phyloP scores from a whole-genome alignment of 2,329 filamentous ascomycete species.

The Corynespora cassiicola region DNA sequence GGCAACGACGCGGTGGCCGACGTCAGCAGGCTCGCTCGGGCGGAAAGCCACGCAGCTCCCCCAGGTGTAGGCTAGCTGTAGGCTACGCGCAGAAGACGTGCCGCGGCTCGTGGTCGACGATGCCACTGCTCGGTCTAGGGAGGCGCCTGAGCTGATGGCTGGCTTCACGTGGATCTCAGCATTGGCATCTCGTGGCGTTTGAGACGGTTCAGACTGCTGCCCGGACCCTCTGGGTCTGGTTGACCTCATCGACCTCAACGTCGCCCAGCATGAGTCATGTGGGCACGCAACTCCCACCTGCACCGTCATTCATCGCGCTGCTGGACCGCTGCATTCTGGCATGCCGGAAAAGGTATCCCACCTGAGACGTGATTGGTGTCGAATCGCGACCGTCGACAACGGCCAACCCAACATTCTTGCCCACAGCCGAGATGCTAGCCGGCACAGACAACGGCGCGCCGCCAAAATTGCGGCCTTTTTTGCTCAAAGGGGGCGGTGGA shows the following conservation, averaged over 20 bases:
- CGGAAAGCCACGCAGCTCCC: constrained; percentile 5
- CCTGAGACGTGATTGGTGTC: constrained; percentile 32
- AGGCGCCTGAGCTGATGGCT: too few relatives aligned
- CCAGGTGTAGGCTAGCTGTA: constrained; percentile 8
- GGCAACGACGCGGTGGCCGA: constrained; percentile 20
- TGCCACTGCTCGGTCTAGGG: too few relatives aligned
- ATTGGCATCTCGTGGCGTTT: too few relatives aligned
- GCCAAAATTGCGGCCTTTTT: constrained; percentile 17
- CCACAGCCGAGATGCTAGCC: constrained; percentile 24
- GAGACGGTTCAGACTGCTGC: too few relatives aligned
- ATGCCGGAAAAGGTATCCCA: constrained; percentile 36
- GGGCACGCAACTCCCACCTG: too few relatives aligned
- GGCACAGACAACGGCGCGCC: constrained; percentile 13
- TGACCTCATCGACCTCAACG: too few relatives aligned
- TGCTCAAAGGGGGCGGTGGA: background rate
- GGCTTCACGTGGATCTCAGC: too few relatives aligned
- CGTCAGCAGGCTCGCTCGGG: constrained; percentile 30
- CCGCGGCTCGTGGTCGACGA: constrained; percentile 23
- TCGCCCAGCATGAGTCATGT: too few relatives aligned
- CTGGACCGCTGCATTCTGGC: constrained; percentile 21
- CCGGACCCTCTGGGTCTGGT: too few relatives aligned
- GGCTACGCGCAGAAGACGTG: constrained; percentile 16
- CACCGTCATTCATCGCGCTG: too few relatives aligned
- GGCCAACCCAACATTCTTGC: constrained; percentile 6
- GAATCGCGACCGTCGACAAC: constrained; percentile 8